Evolutionary conservation across 192 early-diverging fungal species (phyloP).

Genomic region (Podila minutissima): DNA sequence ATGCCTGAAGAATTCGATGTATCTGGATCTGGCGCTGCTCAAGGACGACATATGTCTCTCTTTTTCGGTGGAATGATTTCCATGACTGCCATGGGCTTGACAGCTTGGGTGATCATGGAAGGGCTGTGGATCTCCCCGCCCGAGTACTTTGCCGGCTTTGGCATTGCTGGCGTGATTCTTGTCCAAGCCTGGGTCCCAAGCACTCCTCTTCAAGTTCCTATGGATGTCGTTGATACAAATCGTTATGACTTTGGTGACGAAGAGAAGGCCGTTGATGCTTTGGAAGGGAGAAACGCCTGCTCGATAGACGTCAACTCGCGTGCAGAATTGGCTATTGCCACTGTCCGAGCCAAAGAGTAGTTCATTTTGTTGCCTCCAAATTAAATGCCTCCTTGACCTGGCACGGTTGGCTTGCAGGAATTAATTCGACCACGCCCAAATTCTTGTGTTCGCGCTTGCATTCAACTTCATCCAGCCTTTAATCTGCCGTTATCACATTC

Average conservation of each 20-base stretch:
- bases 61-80: conserved; percentile 4
- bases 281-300: conserved; percentile 28
- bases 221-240: neutral
- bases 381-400: neutral
- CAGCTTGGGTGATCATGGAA: conserved; percentile 19
- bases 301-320: conserved; percentile 29
- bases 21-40: neutral
- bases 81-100: conserved; percentile 15
- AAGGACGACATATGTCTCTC: neutral
- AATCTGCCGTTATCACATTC: neutral
- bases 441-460: too few relatives aligned
- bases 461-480: too few relatives aligned
- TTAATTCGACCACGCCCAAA: too few relatives aligned
- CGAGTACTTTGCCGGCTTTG: conserved; percentile 39
- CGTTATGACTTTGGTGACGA: neutral
- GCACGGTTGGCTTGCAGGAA: neutral
- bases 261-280: neutral
- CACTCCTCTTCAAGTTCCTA: neutral
- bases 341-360: too few relatives aligned
- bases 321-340: neutral
- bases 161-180: conserved; percentile 31
- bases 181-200: conserved; percentile 33
- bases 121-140: conserved; percentile 40
- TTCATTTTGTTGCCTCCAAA: neutral
- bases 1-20: neutral